Conservation (phyloP, 1,284 basidiomycete species). For the Fomitopsis betulina region DNA sequence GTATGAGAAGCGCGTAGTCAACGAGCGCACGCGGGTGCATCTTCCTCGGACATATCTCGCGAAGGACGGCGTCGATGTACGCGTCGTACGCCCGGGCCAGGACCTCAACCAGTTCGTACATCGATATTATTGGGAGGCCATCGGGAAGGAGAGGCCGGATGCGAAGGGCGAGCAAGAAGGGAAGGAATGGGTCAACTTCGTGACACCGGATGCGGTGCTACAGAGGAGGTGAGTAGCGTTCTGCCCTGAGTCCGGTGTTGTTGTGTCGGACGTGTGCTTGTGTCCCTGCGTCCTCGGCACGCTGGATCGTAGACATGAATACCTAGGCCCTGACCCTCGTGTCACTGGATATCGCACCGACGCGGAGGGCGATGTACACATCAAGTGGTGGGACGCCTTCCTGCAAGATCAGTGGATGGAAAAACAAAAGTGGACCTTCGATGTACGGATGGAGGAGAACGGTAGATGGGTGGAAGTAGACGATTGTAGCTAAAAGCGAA, state of each 20-base stretch:
- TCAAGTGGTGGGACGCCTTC: slow-evolving; percentile 41
- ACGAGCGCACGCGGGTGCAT: slow-evolving; percentile 28
- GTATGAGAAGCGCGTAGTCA: slow-evolving; percentile 24
- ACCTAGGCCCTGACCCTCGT: slow-evolving; percentile 37
- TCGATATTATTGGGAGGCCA: slow-evolving; percentile 29
- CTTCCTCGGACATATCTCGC: slow-evolving; percentile 37
- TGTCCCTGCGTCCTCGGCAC: not conserved
- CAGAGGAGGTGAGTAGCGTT: slow-evolving; percentile 25
- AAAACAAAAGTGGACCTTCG: slow-evolving; percentile 35
- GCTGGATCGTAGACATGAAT: slow-evolving; percentile 32
- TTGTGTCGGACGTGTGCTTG: slow-evolving; percentile 7
- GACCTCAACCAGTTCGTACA: slow-evolving; percentile 39
- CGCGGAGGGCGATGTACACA: slow-evolving; percentile 32
- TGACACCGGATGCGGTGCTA: slow-evolving; percentile 31
- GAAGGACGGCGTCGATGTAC: slow-evolving; percentile 32
- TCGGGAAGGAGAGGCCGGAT: slow-evolving; percentile 10
- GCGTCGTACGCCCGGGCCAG: slow-evolving; percentile 25
- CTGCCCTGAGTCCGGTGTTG: not conserved
- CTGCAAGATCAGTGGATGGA: slow-evolving; percentile 41
- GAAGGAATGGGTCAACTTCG: slow-evolving; percentile 31
- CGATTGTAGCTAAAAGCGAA: slow-evolving; percentile 1
- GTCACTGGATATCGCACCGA: slow-evolving; percentile 38
- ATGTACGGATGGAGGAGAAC: slow-evolving; percentile 28
- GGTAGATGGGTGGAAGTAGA: slow-evolving; percentile 26
- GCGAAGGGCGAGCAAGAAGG: not conserved